Evolutionary conservation across 345 rosid species (phyloP), one percentile per base, ranked within the genome.

Genomic region (Camelina laxa): DNA sequence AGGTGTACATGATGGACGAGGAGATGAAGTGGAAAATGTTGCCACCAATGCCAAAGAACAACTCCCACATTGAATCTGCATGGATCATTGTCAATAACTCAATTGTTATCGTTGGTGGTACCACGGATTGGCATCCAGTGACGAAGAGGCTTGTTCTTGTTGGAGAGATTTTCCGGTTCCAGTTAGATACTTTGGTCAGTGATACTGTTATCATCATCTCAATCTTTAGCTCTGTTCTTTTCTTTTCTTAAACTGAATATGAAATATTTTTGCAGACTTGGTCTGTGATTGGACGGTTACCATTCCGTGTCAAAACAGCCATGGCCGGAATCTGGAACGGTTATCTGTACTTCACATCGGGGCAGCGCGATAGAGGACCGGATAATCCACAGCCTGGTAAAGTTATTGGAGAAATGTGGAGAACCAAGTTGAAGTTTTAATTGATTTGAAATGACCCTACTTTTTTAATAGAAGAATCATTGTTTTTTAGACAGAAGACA

Each of bases 251-350:
- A 36, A 65, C 21, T 50, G 49, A 22, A 7, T 61, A 13, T 62
- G 50, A 19, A 14, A 15, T 19, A 10, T 24, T 3, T 61, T 60
- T 78, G 68, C 91, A 93, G 98, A 83, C 79, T 24, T 93, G 97
- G 97, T 84, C 98, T 4, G 92, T 90, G 80, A 83, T 87, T 3
- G 96, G 97, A 73, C 85, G 82, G 85, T 89, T 93, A 65, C 96
- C 97, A 9, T 91, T 65, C 77, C 89, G 97, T 1, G 50, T 85
- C n/a, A 93, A 93, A 83, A 89, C 92, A 7, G 71, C 94, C 0
- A 78, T 84, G 30, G 78, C 88, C 5, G 92, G 93, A 1, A 86
- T 78, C 65, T 88, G 92, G 92, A 86, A 89, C 39, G 97, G 96
- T 67, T 87, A 88, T 84, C 76, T 89, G 83, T 91, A 88, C 67